Evolutionary conservation across 768 basidiomycete genomes (phyloP), one percentile per base, ranked within the genome.

Genomic region (Boletus rex-veris): DNA sequence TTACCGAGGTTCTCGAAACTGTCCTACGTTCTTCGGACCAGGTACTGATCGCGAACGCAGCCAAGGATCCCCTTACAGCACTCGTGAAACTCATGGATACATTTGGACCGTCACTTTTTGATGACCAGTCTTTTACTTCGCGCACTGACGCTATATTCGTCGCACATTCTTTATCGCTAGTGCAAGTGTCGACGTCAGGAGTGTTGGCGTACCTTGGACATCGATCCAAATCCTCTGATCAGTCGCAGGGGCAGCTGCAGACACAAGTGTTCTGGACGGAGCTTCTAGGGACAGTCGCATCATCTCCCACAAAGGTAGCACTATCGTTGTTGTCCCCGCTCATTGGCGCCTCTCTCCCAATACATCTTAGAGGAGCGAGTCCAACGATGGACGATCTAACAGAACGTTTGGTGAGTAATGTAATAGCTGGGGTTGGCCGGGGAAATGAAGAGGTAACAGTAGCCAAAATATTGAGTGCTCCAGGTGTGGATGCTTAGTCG

Each of bases 31-130:
- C 58, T 45, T 30, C 47, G 10, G 58, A 50, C 7, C 47, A 42
- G 41, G 41, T 31, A 18, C 9, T 9, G 19, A 28, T 26, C 37
- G 15, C 35, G 10, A 52, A 19, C 30, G 38, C 37, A 4, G 33
- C 38, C 15, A 60, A 48, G 38, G 40, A 42, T 0, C 61, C 75
- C n/a, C 56, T 80, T 5, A 58, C 61, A 8, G 52, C 53, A 36
- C 49, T 70, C 54, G 71, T 77, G 14, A 71, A 70, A 37, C 67
- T 86, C 33, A 59, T 88, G 39, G 72, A 77, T 10, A 71, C 75
- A 6, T 87, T 88, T 55, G 79, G 79, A 3, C 66, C 74, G 7
- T 68, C 72, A 0, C 60, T 88, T 14, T 85, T 85, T 53, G 54
- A 68, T 2, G 75, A 83, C 38, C 58, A 36, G 5, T 56, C 63